phyloP scores from a whole-genome alignment of 1,139 yeast genomes.

The Candida albicans region DNA sequence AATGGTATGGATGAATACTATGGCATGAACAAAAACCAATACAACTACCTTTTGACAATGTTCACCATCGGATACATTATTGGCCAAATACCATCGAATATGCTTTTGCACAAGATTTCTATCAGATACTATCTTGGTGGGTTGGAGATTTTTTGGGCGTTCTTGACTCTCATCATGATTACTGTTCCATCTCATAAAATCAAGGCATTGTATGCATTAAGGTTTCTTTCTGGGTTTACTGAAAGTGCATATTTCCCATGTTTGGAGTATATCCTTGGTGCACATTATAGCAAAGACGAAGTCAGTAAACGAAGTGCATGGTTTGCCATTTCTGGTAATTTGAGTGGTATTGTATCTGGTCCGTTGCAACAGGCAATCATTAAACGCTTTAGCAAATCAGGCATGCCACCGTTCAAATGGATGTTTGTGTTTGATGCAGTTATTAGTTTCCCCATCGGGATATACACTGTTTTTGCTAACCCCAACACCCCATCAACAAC shows the following conservation, averaged over 20 bases:
- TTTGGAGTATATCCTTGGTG: constrained; percentile 51
- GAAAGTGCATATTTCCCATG: constrained; percentile 65
- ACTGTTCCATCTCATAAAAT: constrained; percentile 39
- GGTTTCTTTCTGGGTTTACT: constrained; percentile 58
- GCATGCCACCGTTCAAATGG: constrained; percentile 37
- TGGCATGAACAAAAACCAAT: constrained; percentile 52
- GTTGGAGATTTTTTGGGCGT: constrained; percentile 58
- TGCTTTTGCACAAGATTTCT: constrained; percentile 51
- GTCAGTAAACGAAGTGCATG: constrained; percentile 46
- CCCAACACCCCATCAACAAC: constrained; percentile 43
- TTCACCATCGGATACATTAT: constrained; percentile 62
- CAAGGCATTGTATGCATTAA: constrained; percentile 50
- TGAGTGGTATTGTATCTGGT: constrained; percentile 34
- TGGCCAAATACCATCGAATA: constrained; percentile 60
- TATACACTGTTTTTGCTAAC: constrained; percentile 36
- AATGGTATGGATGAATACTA: constrained; percentile 63
- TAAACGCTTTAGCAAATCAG: constrained; percentile 28
- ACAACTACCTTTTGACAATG: constrained; percentile 49
- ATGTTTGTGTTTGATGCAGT: constrained; percentile 41
- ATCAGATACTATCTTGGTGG: constrained; percentile 56
- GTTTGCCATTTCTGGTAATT: constrained; percentile 37
- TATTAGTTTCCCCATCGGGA: constrained; percentile 36
- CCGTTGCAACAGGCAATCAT: constrained; percentile 38
- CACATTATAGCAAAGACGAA: constrained; percentile 24
- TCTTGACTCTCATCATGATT: constrained; percentile 52